These are phyloP conservation scores for Zygoascus sp. DNA, from an alignment of 1,139 yeast species.

Conservation along the genomic window DNA sequence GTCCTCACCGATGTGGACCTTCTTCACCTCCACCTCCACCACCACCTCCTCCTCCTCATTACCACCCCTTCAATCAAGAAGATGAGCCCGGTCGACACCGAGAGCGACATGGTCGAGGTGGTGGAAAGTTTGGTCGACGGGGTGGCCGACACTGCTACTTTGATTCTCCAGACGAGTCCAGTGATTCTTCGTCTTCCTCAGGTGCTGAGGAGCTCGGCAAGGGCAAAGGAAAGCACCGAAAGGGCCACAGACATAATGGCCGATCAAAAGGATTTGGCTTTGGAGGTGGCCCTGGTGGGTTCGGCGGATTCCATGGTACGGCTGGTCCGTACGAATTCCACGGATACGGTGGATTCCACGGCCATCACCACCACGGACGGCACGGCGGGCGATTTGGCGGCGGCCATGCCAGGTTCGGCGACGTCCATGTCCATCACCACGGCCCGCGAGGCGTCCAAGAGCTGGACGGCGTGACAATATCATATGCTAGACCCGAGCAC, in stretches of 20 bases:
- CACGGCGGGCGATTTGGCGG: slow-evolving; percentile 3
- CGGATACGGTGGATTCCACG: slow-evolving; percentile 5
- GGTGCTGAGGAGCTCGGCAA: background rate
- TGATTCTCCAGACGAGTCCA: background rate
- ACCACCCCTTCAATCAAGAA: too few species aligned
- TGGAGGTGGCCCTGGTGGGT: too few species aligned
- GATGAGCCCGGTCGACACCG: too few species aligned
- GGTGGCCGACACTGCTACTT: background rate
- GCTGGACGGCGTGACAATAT: background rate
- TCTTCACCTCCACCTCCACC: background rate
- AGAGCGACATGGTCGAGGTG: too few species aligned
- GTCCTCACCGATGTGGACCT: background rate
- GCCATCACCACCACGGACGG: background rate
- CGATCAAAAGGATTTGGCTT: too few species aligned
- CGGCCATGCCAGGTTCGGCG: background rate
- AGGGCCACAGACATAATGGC: background rate
- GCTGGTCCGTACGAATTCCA: background rate
- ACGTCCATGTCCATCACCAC: background rate
- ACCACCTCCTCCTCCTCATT: slow-evolving; percentile 4
- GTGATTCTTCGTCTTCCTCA: slow-evolving; percentile 1
- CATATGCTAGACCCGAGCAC: background rate
- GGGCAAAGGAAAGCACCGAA: background rate
- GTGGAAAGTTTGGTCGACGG: background rate
- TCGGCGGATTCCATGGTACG: too few species aligned
- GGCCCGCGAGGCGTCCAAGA: background rate